phyloP scores from a whole-genome alignment of 148 eudicot species.

The Beta vulgaris region DNA sequence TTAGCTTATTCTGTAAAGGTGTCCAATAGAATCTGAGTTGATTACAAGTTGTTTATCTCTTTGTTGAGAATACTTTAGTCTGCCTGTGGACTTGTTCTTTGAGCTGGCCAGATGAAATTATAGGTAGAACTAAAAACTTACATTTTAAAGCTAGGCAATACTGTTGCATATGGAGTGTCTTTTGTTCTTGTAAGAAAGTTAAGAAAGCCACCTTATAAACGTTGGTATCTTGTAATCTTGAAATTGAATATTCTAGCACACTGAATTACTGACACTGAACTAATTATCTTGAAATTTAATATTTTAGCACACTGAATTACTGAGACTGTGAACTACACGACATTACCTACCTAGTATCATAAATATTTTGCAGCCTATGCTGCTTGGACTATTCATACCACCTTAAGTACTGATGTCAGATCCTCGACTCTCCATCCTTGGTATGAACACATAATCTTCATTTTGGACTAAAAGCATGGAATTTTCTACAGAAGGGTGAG shows the following conservation, averaged over 20 bases:
- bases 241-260: not conserved
- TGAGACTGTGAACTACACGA: slow-evolving; percentile 1
- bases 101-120: not conserved
- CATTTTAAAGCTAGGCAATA: not conserved
- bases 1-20: not conserved
- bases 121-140: not conserved
- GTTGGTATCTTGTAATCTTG: not conserved
- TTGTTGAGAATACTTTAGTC: slow-evolving; percentile 11
- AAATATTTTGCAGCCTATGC: slow-evolving; percentile 9
- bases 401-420: no score
- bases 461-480: no score
- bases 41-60: not conserved
- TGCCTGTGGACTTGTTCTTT: not conserved
- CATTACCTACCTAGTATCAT: not conserved
- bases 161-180: not conserved
- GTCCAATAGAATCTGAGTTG: not conserved
- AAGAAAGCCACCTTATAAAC: slow-evolving; percentile 1
- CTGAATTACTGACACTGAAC: no score
- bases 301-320: not conserved
- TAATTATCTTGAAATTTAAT: not conserved
- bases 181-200: not conserved
- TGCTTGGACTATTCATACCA: no score
- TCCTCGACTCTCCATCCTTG: no score
- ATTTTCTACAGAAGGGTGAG: no score
- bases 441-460: no score